Percentiles rank a stretch among this genome's conserved stretches.
These are phyloP conservation scores for Colletotrichum tropicale DNA, from an alignment of 2,329 filamentous ascomycete species.

Conservation along the genomic window DNA sequence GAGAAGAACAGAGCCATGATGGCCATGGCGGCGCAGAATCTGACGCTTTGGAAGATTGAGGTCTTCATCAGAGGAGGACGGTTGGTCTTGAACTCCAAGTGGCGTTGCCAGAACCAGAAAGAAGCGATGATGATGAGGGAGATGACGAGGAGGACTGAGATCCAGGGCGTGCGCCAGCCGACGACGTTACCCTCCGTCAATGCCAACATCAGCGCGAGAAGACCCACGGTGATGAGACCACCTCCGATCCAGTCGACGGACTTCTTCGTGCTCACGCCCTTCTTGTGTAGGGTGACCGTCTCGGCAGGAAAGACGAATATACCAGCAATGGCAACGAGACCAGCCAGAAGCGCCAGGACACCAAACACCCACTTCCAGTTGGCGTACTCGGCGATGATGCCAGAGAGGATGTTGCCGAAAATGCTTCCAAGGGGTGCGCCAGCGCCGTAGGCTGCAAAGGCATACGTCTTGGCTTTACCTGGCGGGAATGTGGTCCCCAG, in stretches of 20 bases:
- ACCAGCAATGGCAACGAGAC: slow-evolving; percentile 59
- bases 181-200: slow-evolving; percentile 73
- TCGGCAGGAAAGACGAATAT: slow-evolving; percentile 64
- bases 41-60: slow-evolving; percentile 63
- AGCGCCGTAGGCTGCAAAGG: slow-evolving; percentile 68
- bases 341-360: slow-evolving; percentile 64
- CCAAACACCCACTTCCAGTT: slow-evolving; percentile 74
- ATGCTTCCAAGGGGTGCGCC: slow-evolving; percentile 69
- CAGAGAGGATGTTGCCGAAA: slow-evolving; percentile 68
- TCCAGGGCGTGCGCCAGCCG: slow-evolving; percentile 69
- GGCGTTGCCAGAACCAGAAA: slow-evolving; percentile 67
- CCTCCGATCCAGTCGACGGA: slow-evolving; percentile 72
- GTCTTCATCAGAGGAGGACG: slow-evolving; percentile 68
- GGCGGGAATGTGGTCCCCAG: slow-evolving; percentile 71
- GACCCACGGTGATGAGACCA: slow-evolving; percentile 63
- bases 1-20: slow-evolving; percentile 72
- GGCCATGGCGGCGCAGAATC: slow-evolving; percentile 66
- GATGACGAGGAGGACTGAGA: slow-evolving; percentile 63
- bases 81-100: slow-evolving; percentile 56
- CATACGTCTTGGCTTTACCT: slow-evolving; percentile 72
- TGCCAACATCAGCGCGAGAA: slow-evolving; percentile 68
- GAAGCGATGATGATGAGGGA: slow-evolving; percentile 58
- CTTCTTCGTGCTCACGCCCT: slow-evolving; percentile 37
- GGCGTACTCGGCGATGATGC: slow-evolving; percentile 66
- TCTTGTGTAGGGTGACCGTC: slow-evolving; percentile 33